Evolutionary conservation across 345 rosid species (phyloP).

Genomic region (Salix caprea): DNA sequence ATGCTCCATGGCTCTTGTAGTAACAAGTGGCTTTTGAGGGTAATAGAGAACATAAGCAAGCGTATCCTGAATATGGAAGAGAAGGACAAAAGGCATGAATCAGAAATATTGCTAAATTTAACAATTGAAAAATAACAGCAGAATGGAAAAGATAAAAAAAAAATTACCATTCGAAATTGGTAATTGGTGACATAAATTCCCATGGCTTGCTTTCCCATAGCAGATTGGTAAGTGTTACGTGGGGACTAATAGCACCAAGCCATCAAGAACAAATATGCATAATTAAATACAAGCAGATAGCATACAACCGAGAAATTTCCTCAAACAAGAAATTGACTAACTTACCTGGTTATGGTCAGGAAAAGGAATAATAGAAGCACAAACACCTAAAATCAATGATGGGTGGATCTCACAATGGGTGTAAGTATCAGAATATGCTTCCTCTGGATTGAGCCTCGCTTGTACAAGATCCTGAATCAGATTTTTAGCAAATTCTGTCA

Average conservation of each 20-base stretch:
- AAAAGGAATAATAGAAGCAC: constrained; percentile 98
- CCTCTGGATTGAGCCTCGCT: constrained; percentile 67
- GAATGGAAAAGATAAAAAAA: neutral
- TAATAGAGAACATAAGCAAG: constrained; percentile 94
- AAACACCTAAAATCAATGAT: constrained; percentile 88
- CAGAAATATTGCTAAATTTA: neutral
- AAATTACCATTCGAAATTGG: constrained; percentile 87
- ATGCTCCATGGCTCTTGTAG: constrained; percentile 99
- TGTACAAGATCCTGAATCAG: constrained; percentile 78
- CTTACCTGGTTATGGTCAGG: constrained; percentile 97
- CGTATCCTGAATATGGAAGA: constrained; percentile 59
- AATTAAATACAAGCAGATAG: neutral
- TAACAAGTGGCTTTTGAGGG: constrained; percentile 97
- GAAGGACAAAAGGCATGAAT: neutral
- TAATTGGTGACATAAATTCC: constrained; percentile 97
- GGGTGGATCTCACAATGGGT: constrained; percentile 99
- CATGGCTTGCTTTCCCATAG: constrained; percentile 99
- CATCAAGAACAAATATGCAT: constrained; percentile 15
- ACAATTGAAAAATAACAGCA: neutral
- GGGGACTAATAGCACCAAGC: constrained; percentile 57
- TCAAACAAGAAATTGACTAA: constrained; percentile 3
- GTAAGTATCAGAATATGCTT: constrained; percentile 81
- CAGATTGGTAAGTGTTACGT: constrained; percentile 98
- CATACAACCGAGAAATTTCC: neutral
- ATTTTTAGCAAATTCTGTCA: constrained; percentile 5